Evolutionary conservation across 1,284 basidiomycete genomes (phyloP).

Genomic region (Cryptococcus deneoformans): DNA sequence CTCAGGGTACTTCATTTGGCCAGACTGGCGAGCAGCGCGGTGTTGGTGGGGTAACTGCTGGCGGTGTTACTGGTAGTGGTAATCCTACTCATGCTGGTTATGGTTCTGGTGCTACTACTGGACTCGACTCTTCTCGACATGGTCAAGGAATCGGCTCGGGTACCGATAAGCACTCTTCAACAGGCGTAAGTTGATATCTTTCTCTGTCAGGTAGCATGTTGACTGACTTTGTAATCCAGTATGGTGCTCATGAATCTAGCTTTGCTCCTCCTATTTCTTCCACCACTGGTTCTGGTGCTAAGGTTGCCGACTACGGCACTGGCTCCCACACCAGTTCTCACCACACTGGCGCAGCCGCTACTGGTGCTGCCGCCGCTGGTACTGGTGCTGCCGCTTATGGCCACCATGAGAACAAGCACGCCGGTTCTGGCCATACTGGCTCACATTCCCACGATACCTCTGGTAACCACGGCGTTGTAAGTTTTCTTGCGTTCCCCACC

Average conservation of each 20-base stretch:
- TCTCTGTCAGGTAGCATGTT: too few relatives aligned
- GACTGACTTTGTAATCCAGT: too few relatives aligned
- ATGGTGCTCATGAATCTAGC: too few relatives aligned
- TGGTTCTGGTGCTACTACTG: neutral
- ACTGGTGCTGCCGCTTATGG: neutral
- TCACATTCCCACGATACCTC: neutral
- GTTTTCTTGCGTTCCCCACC: too few relatives aligned
- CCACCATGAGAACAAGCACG: neutral
- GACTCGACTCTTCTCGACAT: neutral
- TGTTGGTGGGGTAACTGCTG: too few relatives aligned
- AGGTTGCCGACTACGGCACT: slow-evolving; percentile 1
- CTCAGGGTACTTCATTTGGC: neutral
- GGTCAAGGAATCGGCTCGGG: neutral
- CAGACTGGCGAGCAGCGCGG: neutral
- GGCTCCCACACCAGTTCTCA: neutral
- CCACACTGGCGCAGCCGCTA: neutral
- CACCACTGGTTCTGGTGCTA: neutral
- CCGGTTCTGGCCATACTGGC: neutral
- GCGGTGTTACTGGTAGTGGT: too few relatives aligned
- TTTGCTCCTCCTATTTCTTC: too few relatives aligned
- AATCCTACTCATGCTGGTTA: too few relatives aligned
- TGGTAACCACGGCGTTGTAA: neutral
- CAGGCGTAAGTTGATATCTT: too few relatives aligned
- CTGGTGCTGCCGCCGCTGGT: neutral
- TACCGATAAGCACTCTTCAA: too few relatives aligned